Percentiles rank a stretch among this genome's conserved stretches.
Evolutionary conservation across 345 rosid genomes (phyloP).

Genomic region (Linum lewisii): DNA sequence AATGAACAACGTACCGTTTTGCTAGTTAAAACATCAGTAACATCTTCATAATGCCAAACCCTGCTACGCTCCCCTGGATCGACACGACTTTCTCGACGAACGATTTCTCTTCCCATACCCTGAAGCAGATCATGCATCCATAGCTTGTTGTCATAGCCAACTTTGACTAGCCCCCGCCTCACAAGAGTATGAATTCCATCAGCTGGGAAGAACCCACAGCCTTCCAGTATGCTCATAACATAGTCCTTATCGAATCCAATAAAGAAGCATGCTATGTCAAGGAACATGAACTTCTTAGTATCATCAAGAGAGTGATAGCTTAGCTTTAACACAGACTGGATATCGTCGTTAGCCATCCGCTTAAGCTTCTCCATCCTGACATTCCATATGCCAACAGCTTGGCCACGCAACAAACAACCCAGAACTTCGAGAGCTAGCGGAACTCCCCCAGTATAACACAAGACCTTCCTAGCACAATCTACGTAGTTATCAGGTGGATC

Average conservation of each 20-base stretch:
- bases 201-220: constrained; percentile 7
- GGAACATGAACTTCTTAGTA: constrained; percentile 12
- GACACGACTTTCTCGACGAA: not conserved
- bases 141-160: constrained; percentile 1
- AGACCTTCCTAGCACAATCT: not conserved
- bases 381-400: constrained; percentile 8
- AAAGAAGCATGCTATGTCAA: constrained; percentile 25
- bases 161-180: constrained; percentile 5
- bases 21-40: constrained; percentile 5
- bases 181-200: constrained; percentile 8
- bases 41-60: constrained; percentile 18
- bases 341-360: constrained; percentile 4
- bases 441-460: not conserved
- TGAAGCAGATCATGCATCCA: constrained; percentile 16
- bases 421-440: constrained; percentile 12
- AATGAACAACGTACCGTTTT: constrained; percentile 16
- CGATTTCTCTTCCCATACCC: constrained; percentile 24
- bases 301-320: constrained; percentile 18
- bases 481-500: not conserved
- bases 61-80: constrained; percentile 19
- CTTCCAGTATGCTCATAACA: constrained; percentile 13
- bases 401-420: constrained; percentile 11
- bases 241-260: constrained; percentile 3
- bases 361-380: constrained; percentile 10
- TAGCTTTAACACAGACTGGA: constrained; percentile 9